Conservation (phyloP, 148 eudicot species). For the Chenopodium formosanum region DNA sequence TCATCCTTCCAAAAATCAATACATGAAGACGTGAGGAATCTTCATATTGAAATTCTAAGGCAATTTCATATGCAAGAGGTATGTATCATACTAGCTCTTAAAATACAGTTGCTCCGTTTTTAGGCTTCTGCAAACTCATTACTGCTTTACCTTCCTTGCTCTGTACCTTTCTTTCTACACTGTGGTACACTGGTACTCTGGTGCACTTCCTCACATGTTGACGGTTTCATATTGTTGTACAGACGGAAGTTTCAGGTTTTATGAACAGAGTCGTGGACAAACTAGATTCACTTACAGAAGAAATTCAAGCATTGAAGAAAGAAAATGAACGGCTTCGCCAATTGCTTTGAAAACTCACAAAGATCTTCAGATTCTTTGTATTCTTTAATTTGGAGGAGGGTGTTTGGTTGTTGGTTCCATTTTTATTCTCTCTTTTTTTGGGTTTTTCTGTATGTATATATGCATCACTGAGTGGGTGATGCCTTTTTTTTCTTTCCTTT, state of each 20-base stretch:
- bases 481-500: neutral
- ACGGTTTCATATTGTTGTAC: conserved; percentile 10
- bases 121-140: neutral
- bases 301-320: conserved; percentile 59
- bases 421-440: neutral
- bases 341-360: conserved; percentile 44
- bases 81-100: neutral
- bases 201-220: neutral
- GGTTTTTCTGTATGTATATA: conserved; percentile 4
- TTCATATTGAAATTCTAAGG: conserved; percentile 88
- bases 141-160: neutral
- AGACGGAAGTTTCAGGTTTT: conserved; percentile 68
- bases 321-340: conserved; percentile 79
- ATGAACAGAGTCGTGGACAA: conserved; percentile 69
- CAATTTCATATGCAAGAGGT: conserved; percentile 99
- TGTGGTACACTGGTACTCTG: conserved; percentile 1
- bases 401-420: neutral
- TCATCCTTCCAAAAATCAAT: conserved; percentile 85
- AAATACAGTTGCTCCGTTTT: neutral
- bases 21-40: conserved; percentile 91
- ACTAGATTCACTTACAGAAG: conserved; percentile 73
- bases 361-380: neutral
- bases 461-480: conserved; percentile 9
- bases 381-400: neutral
- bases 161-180: neutral